Conservation (phyloP, 345 rosid species). For the Salix viminalis region DNA sequence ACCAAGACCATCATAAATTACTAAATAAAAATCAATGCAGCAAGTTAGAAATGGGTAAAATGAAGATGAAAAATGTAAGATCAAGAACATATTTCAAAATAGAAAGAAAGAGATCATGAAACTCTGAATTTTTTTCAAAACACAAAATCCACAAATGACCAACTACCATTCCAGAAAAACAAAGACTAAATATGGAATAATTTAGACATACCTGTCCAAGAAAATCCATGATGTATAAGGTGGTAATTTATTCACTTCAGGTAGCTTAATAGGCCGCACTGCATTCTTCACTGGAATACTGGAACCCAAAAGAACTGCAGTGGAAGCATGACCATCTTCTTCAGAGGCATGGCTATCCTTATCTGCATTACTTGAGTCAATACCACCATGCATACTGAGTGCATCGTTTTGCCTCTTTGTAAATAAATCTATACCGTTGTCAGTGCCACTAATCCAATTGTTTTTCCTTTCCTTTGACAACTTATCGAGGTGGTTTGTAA, state of each 20-base stretch:
- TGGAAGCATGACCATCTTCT: conserved; percentile 55
- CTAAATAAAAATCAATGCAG: not conserved
- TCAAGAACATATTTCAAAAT: not conserved
- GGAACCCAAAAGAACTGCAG: conserved; percentile 67
- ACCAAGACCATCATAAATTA: conserved; percentile 1
- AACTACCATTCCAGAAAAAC: not conserved
- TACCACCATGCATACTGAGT: conserved; percentile 54
- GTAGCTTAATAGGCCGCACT: conserved; percentile 68
- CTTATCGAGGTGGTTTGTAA: conserved; percentile 49
- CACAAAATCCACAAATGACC: not conserved
- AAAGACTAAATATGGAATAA: not conserved
- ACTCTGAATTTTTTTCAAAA: not conserved
- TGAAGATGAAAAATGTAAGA: not conserved
- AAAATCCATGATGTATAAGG: conserved; percentile 97
- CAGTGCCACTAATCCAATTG: conserved; percentile 23
- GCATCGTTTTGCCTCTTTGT: conserved; percentile 77
- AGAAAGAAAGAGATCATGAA: not conserved
- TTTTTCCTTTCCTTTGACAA: conserved; percentile 55
- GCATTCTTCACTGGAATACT: conserved; percentile 70
- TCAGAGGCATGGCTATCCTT: conserved; percentile 42
- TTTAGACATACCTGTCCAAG: conserved; percentile 67
- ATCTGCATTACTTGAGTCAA: conserved; percentile 48
- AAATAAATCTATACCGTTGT: conserved; percentile 50
- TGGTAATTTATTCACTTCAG: conserved; percentile 72
- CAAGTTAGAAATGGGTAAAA: not conserved